Percentiles rank a stretch among this genome's conserved stretches.
Conservation (phyloP, 2,329 filamentous ascomycete species). For the Plectosphaerella sp. region DNA sequence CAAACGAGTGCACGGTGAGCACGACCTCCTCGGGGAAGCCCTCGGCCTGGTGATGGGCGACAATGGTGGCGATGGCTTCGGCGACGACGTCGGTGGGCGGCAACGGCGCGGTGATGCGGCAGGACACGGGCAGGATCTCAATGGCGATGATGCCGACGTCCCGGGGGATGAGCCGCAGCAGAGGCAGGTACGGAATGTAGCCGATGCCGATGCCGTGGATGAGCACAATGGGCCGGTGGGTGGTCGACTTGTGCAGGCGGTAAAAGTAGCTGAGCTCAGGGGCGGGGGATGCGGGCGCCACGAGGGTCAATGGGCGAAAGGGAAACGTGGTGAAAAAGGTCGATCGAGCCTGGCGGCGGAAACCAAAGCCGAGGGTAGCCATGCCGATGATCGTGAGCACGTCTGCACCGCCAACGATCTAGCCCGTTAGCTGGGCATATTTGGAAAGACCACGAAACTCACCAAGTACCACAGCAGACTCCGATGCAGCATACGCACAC, state of each 20-base stretch:
- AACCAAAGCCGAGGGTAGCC: constrained; percentile 46
- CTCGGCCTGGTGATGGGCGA: constrained; percentile 31
- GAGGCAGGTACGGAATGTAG: constrained; percentile 53
- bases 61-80: constrained; percentile 30
- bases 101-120: constrained; percentile 49
- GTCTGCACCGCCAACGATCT: constrained; percentile 33
- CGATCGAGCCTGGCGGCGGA: constrained; percentile 31
- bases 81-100: constrained; percentile 10
- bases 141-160: constrained; percentile 59
- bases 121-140: constrained; percentile 64
- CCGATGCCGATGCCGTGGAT: constrained; percentile 70
- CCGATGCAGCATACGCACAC: constrained; percentile 56
- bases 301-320: constrained; percentile 45
- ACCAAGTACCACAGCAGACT: constrained; percentile 61
- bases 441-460: constrained; percentile 29
- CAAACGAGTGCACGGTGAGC: constrained; percentile 63
- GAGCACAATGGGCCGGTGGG: constrained; percentile 58
- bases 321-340: constrained; percentile 50
- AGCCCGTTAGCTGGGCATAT: neutral
- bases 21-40: constrained; percentile 24
- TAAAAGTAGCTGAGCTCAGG: constrained; percentile 59
- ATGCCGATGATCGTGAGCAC: constrained; percentile 36
- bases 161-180: constrained; percentile 37
- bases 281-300: constrained; percentile 43
- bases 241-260: constrained; percentile 55